These are phyloP conservation scores for Aureobasidium musti DNA, from an alignment of 2,329 filamentous ascomycete genomes.

Conservation along the genomic window DNA sequence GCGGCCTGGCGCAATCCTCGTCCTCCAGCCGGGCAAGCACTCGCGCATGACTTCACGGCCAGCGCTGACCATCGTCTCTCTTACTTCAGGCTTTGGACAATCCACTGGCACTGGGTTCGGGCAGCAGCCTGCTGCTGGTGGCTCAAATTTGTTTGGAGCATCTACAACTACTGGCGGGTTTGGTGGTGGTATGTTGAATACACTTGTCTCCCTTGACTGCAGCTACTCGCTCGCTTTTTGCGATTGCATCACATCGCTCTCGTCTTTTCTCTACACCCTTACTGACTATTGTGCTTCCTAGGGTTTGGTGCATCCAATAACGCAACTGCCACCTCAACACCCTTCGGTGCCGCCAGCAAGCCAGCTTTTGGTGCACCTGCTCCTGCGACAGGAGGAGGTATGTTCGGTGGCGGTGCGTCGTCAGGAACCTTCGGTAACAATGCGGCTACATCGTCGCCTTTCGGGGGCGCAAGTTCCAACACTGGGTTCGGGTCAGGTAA, in stretches of 20 bases:
- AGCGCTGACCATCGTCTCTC: slow-evolving; percentile 20
- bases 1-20: neutral
- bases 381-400: slow-evolving; percentile 39
- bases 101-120: slow-evolving; percentile 34
- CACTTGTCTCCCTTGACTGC: neutral
- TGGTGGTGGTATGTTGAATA: slow-evolving; percentile 30
- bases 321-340: slow-evolving; percentile 19
- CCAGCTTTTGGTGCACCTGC: slow-evolving; percentile 37
- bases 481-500: slow-evolving; percentile 34
- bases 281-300: slow-evolving; percentile 16
- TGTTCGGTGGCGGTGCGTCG: slow-evolving; percentile 34
- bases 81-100: slow-evolving; percentile 32
- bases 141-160: slow-evolving; percentile 40
- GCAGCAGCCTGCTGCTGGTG: slow-evolving; percentile 37
- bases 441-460: slow-evolving; percentile 4
- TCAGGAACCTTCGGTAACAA: slow-evolving; percentile 33
- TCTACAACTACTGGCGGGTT: slow-evolving; percentile 42
- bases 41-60: slow-evolving; percentile 14
- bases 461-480: slow-evolving; percentile 33
- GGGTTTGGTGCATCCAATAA: slow-evolving; percentile 33
- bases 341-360: slow-evolving; percentile 30
- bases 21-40: neutral
- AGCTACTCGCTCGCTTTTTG: neutral
- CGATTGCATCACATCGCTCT: neutral
- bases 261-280: neutral